phyloP scores from a whole-genome alignment of 2,329 filamentous ascomycete genomes.

The Arthrobotrys conoides region DNA sequence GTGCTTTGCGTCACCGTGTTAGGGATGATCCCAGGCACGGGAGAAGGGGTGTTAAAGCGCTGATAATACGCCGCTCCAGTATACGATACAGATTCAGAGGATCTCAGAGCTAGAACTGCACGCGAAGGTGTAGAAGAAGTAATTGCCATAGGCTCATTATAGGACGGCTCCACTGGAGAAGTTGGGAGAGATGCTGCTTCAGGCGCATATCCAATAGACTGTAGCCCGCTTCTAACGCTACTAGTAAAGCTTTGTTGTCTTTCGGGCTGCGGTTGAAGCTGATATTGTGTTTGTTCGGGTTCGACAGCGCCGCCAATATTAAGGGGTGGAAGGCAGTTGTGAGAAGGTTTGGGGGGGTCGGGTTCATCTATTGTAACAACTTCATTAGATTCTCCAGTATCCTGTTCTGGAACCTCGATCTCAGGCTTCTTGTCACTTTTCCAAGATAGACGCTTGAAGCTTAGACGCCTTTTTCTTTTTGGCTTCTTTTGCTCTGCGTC shows the following conservation, averaged over 20 bases:
- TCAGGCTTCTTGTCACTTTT: conserved; percentile 40
- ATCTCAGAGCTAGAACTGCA: conserved; percentile 44
- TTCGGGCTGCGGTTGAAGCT: conserved; percentile 55
- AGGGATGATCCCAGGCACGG: not conserved
- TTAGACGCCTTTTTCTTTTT: conserved; percentile 52
- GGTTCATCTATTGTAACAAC: conserved; percentile 11
- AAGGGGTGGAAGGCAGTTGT: conserved; percentile 20
- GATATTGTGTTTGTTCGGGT: conserved; percentile 48
- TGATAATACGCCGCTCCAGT: conserved; percentile 55
- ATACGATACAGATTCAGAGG: conserved; percentile 51
- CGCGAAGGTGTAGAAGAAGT: conserved; percentile 49
- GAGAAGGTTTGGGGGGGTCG: conserved; percentile 5
- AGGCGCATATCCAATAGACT: conserved; percentile 58
- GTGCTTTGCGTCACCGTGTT: conserved; percentile 11
- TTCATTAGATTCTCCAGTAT: conserved; percentile 15
- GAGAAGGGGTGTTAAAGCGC: conserved; percentile 51
- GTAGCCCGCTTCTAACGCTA: conserved; percentile 58
- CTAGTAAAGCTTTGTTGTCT: conserved; percentile 56
- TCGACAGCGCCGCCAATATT: not conserved
- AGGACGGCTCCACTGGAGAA: conserved; percentile 32
- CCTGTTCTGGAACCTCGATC: conserved; percentile 10
- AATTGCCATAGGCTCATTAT: conserved; percentile 52
- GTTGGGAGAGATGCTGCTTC: conserved; percentile 45
- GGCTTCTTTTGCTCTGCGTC: conserved; percentile 37
- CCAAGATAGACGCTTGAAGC: conserved; percentile 55